Evolutionary conservation across 345 rosid genomes (phyloP).

Genomic region (Eucalyptus victrix): DNA sequence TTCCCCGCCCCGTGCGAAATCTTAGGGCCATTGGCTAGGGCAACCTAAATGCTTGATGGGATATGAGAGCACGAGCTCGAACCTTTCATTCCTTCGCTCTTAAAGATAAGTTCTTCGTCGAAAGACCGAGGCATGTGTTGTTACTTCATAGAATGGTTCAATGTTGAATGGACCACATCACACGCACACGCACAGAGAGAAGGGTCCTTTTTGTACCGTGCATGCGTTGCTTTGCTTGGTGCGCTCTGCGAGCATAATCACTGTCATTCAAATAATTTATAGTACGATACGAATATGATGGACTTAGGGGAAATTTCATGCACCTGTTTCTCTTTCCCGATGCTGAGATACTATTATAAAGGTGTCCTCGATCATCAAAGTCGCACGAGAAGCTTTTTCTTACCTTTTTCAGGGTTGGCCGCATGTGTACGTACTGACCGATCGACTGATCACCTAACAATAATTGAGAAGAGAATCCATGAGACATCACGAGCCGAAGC

Average conservation of each 20-base stretch:
- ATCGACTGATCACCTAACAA: not conserved
- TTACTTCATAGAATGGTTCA: not conserved
- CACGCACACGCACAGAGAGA: not conserved
- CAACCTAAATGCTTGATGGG: not conserved
- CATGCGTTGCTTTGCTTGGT: not conserved
- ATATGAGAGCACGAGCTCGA: not conserved
- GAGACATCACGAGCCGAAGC: not conserved
- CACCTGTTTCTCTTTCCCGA: not conserved
- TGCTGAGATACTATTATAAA: not conserved
- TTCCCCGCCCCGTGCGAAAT: not conserved
- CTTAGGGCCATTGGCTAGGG: not conserved
- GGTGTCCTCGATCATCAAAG: not conserved
- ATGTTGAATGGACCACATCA: not conserved
- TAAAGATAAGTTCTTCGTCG: not conserved
- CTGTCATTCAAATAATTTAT: not conserved
- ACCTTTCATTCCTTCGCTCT: not conserved
- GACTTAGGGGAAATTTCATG: not conserved
- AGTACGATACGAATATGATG: not conserved
- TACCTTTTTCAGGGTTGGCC: not conserved
- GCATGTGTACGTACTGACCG: not conserved
- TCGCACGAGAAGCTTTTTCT: not conserved
- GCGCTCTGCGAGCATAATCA: not conserved
- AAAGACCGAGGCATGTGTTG: not conserved
- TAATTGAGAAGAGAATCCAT: not conserved
- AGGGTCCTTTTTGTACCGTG: not conserved